Percentiles rank a stretch among this genome's conserved stretches.
phyloP scores from a whole-genome alignment of 1,284 basidiomycete genomes.

The Ceratobasidium sp. region DNA sequence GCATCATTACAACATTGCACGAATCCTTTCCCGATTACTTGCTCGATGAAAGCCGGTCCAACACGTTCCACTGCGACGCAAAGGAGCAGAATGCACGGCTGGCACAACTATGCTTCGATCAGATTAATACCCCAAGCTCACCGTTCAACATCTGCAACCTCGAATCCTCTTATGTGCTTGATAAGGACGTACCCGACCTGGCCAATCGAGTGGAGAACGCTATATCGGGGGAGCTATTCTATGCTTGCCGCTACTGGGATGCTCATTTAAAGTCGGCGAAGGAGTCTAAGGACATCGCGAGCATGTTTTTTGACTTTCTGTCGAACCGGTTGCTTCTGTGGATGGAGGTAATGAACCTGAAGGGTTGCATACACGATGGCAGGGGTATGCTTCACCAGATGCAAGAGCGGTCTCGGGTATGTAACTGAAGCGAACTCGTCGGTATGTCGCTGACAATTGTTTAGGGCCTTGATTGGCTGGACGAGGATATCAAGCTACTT shows the following conservation, averaged over 20 bases:
- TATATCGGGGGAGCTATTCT: neutral
- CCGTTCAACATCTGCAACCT: slow-evolving; percentile 27
- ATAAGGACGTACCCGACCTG: neutral
- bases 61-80: neutral
- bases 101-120: neutral
- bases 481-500: neutral
- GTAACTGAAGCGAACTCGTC: too few relatives aligned
- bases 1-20: neutral
- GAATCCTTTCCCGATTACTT: neutral
- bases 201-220: neutral
- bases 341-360: slow-evolving; percentile 20
- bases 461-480: neutral
- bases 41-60: neutral
- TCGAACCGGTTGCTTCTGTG: neutral
- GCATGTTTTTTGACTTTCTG: neutral
- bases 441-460: neutral
- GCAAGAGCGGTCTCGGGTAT: too few relatives aligned
- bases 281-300: neutral
- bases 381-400: neutral
- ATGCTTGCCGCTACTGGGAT: slow-evolving; percentile 1
- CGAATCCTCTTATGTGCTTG: neutral
- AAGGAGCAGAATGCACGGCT: neutral
- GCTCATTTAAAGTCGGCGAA: neutral
- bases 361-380: neutral
- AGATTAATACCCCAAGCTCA: neutral